These are phyloP conservation scores for Magnaporthales sp. DNA, from an alignment of 2,329 filamentous ascomycete genomes.

Conservation along the genomic window DNA sequence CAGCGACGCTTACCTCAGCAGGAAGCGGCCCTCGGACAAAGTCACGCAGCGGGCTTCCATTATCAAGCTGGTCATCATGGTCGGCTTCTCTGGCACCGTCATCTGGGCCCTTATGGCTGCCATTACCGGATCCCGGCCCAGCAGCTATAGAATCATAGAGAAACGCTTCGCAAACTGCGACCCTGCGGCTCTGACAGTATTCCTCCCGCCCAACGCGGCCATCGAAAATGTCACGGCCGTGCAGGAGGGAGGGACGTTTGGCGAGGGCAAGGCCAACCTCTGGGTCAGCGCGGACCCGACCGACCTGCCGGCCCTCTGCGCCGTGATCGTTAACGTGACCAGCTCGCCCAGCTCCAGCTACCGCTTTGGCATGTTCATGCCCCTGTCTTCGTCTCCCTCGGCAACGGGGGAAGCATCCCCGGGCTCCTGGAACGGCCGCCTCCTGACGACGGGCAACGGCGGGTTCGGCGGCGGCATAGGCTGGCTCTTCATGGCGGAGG, in stretches of 20 bases:
- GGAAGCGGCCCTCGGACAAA: not conserved
- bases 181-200: not conserved
- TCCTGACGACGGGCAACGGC: slow-evolving; percentile 4
- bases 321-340: slow-evolving; percentile 24
- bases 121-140: not conserved
- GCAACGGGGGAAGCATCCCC: not conserved
- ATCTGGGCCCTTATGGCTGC: not conserved
- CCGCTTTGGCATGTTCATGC: slow-evolving; percentile 4
- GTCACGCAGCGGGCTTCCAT: not conserved
- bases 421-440: slow-evolving; percentile 16
- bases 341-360: slow-evolving; percentile 12
- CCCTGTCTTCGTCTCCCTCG: not conserved
- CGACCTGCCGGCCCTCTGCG: slow-evolving; percentile 25
- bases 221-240: slow-evolving; percentile 3
- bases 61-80: not conserved
- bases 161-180: not conserved
- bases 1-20: not conserved
- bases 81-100: not conserved
- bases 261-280: slow-evolving; percentile 14
- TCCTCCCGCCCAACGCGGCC: not conserved
- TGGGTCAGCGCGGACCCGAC: slow-evolving; percentile 18
- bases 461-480: slow-evolving; percentile 2
- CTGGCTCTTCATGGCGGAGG: slow-evolving; percentile 4
- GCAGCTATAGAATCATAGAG: not conserved
- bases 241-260: slow-evolving; percentile 23